A percentile compares a stretch with the other conserved stretches of the same genome.
These are phyloP conservation scores for Arabidopsis lyrata DNA, from an alignment of 441 rosid genomes.

Conservation along the genomic window DNA sequence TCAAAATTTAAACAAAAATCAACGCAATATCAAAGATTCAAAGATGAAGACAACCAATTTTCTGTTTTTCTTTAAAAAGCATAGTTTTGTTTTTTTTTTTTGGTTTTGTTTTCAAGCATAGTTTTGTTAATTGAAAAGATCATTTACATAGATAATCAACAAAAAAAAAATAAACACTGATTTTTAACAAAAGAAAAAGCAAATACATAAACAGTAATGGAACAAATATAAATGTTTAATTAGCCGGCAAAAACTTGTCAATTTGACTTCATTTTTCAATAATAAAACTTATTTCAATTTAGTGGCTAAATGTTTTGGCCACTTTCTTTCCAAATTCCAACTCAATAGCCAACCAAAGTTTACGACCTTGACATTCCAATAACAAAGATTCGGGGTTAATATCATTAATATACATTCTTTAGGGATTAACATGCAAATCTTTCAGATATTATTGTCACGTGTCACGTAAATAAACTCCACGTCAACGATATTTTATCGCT, in stretches of 20 bases:
- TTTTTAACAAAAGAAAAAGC: too few species aligned
- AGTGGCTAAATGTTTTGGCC: background rate
- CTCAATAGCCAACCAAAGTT: background rate
- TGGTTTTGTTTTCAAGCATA: too few species aligned
- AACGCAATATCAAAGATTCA: background rate
- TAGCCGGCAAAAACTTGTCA: too few species aligned
- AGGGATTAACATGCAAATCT: constrained; percentile 16
- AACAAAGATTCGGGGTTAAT: background rate
- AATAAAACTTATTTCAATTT: background rate
- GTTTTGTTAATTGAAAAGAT: too few species aligned
- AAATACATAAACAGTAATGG: too few species aligned
- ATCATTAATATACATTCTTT: background rate
- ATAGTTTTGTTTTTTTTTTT: too few species aligned
- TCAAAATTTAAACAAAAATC: background rate
- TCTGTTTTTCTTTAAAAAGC: too few species aligned
- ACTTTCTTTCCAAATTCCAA: background rate
- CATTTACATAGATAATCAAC: too few species aligned
- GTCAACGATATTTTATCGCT: background rate
- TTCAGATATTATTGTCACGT: constrained; percentile 13
- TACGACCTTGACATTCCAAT: background rate
- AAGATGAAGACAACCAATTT: background rate
- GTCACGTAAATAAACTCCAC: background rate
- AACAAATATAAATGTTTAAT: too few species aligned
- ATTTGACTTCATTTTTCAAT: background rate
- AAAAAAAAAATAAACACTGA: too few species aligned